Percentiles rank a stretch among this genome's conserved stretches.
Evolutionary conservation across 805 yeast genomes (phyloP).

Genomic region (Teunomyces atbi): DNA sequence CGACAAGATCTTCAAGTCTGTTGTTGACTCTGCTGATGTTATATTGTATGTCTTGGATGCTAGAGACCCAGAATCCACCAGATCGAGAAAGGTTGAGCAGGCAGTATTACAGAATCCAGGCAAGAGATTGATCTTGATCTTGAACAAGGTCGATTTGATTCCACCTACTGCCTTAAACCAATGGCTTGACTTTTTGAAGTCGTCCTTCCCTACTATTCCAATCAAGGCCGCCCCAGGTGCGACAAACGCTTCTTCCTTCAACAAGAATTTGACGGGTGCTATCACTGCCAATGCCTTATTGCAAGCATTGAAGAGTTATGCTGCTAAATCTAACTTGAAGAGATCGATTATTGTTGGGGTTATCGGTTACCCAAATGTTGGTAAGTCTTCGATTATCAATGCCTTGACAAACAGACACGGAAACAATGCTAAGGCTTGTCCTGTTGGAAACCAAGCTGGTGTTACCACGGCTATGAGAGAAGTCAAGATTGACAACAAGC

Average conservation of each 20-base stretch:
- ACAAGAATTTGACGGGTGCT: slow-evolving; percentile 68
- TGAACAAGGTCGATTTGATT: slow-evolving; percentile 90
- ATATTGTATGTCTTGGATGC: slow-evolving; percentile 93
- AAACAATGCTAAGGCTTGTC: slow-evolving; percentile 74
- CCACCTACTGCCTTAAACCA: slow-evolving; percentile 80
- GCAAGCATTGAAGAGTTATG: slow-evolving; percentile 80
- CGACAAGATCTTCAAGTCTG: slow-evolving; percentile 90
- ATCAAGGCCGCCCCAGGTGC: slow-evolving; percentile 78
- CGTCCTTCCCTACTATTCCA: slow-evolving; percentile 90
- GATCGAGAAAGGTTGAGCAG: slow-evolving; percentile 89
- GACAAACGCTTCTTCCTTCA: slow-evolving; percentile 63
- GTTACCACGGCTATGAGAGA: slow-evolving; percentile 90
- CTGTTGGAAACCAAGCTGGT: slow-evolving; percentile 97
- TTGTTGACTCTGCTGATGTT: slow-evolving; percentile 90
- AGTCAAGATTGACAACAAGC: slow-evolving; percentile 86
- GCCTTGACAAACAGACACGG: slow-evolving; percentile 82
- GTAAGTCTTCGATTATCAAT: slow-evolving; percentile 92
- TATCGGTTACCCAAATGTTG: slow-evolving; percentile 96
- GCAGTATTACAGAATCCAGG: slow-evolving; percentile 77
- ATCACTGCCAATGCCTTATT: slow-evolving; percentile 72
- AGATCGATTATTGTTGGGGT: slow-evolving; percentile 92
- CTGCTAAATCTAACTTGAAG: slow-evolving; percentile 78
- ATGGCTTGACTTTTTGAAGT: slow-evolving; percentile 79
- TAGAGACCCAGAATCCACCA: slow-evolving; percentile 93
- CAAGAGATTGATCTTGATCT: slow-evolving; percentile 79